Base-by-base conservation (phyloP, 1,284 basidiomycete genomes). In the Heterobasidion occidentale region DNA sequence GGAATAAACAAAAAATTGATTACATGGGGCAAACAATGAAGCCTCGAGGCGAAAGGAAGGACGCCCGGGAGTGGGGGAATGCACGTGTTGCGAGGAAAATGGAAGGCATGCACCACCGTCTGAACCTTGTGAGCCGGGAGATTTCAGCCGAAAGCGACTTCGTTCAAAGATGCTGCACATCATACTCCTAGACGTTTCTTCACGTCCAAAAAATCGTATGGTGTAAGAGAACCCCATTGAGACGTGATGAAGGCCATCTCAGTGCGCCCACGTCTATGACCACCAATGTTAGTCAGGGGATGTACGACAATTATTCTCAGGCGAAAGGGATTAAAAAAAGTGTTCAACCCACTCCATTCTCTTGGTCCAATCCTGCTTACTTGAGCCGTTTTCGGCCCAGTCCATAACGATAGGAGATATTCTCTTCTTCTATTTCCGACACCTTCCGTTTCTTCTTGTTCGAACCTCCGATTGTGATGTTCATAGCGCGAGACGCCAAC, bases 321-420 rank as follows among this genome's bases (percentile, higher is more conserved):
- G 34, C 9, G 36, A n/a, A 45, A 9, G 53, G 15, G 19, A 36
- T 19, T 19, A 7, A 38, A 44, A 17, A 46, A 36, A 56, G 27
- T 27, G 27, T 27, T 6, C 9, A 4, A 52, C 34, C 11, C 44
- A 47, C 55, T 34, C 49, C 12, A 35, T 34, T 20, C 20, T 45
- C 19, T 19, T 20, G 11, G 35, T 5, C 56, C 56, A 56, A 33
- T 56, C 56, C 14, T 27, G 33, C n/a, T 53, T 44, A 34, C 20
- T 46, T 17, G 58, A 55, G 35, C 63, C 61, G 58, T 60, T 53
- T 53, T 64, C 57, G 53, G 62, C 62, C 64, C 68, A 71, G 56
- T 63, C 66, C 56, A 63, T 61, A 34, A 58, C 35, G 35, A 34
- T 35, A n/a, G 50, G 19, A 9, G 48, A 34, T 36, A 55, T 46